Base-by-base conservation (phyloP, 371 early-diverging fungal genomes). In the Rhizopus delemar region DNA sequence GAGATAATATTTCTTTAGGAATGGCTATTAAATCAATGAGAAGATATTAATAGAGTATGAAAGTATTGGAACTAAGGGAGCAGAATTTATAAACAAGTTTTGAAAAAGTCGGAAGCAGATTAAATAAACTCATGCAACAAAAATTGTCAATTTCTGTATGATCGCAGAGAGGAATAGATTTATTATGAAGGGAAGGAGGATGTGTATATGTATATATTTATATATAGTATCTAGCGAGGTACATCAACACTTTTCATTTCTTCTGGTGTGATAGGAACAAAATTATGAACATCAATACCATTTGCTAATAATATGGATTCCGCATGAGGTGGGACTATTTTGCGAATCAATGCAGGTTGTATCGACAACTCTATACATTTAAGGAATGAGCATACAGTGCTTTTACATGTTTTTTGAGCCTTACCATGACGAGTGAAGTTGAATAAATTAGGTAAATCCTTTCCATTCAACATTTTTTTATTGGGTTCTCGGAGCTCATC, bases 401-500 rank as follows among this genome's bases (percentile, higher is more conserved):
- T 5, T 13, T 36, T 36, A n/a, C 3, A 8, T 11, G 16, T 41
- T 16, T 46, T 22, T 22, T 22, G 22, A 31, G 31, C 31, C 71
- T 71, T 80, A 91, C 93, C 92, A 69, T 90, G 82, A 15, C 77
- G 77, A 16, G 91, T 83, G 68, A 98, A 98, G 70, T 97, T 90
- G 77, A 98, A 97, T 55, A 98, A 81, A 62, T 82, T 79, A 0
- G 98, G 98, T 22, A 97, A 73, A 6, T 86, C 88, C 60, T 85
- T 85, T 53, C 92, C 94, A 56, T 84, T 90, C 34, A 88, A 74
- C 69, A 96, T 77, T 56, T 73, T 78, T n/a, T 92, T 90, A 52
- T 86, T 89, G 12, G 93, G 93, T 45, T 86, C 73, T 59, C 97
- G 86, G 65, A 98, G 78, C 71, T 95, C 95, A 74, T 97, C 94